Percentiles rank a stretch among this genome's conserved stretches.
Evolutionary conservation across 352 stramenopile species (phyloP).

Genomic region (Globisporangium spiculum): DNA sequence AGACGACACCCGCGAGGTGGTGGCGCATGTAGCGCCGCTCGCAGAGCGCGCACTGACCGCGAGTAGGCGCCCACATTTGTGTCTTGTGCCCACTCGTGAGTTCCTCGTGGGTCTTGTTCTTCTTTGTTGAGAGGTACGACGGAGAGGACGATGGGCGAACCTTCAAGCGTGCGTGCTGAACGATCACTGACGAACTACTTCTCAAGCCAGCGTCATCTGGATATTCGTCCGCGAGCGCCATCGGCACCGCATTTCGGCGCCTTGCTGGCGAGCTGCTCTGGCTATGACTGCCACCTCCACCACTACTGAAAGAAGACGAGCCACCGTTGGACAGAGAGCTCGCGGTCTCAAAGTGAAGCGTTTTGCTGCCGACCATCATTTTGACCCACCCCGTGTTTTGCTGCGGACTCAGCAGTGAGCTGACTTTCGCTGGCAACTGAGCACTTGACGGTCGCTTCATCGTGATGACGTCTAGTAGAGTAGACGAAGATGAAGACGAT

Average conservation of each 20-base stretch:
- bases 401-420: neutral
- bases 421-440: slow-evolving; percentile 7
- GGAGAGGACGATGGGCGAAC: slow-evolving; percentile 12
- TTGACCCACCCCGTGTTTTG: slow-evolving; percentile 30
- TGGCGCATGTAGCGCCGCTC: slow-evolving; percentile 42
- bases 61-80: slow-evolving; percentile 26
- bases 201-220: neutral
- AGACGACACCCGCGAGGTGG: slow-evolving; percentile 34
- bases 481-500: neutral
- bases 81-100: neutral
- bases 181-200: neutral
- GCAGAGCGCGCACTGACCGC: slow-evolving; percentile 37
- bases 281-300: neutral
- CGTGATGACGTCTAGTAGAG: neutral
- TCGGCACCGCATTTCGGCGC: slow-evolving; percentile 20
- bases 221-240: slow-evolving; percentile 13
- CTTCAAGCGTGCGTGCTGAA: slow-evolving; percentile 10
- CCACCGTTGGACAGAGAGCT: neutral
- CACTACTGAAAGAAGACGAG: neutral
- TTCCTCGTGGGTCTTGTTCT: neutral
- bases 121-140: neutral
- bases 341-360: slow-evolving; percentile 38
- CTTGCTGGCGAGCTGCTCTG: neutral
- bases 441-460: slow-evolving; percentile 28
- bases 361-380: slow-evolving; percentile 36